These are phyloP conservation scores for Akanthomyces muscarius DNA, from an alignment of 2,329 filamentous ascomycete genomes.

Conservation along the genomic window DNA sequence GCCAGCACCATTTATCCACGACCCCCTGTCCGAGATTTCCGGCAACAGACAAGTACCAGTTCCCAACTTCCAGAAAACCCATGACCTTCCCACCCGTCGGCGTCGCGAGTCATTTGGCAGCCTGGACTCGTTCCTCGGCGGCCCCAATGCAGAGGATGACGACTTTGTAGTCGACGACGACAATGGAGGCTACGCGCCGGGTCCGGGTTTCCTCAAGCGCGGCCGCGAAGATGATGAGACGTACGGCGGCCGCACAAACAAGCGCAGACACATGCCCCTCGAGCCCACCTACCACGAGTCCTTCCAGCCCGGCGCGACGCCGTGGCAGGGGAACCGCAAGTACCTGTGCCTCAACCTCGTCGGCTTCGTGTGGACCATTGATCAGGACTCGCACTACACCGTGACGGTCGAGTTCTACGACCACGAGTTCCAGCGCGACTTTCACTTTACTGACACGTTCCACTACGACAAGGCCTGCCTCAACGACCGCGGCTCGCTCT, in stretches of 20 bases:
- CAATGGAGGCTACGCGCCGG: constrained; percentile 79
- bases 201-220: constrained; percentile 47
- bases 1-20: constrained; percentile 80
- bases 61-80: constrained; percentile 52
- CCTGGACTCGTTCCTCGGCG: constrained; percentile 73
- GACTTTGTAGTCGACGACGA: constrained; percentile 96
- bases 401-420: constrained; percentile 98
- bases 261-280: constrained; percentile 43
- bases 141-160: constrained; percentile 47
- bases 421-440: constrained; percentile 84
- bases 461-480: constrained; percentile 95
- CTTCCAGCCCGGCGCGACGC: constrained; percentile 92
- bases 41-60: constrained; percentile 55
- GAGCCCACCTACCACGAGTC: constrained; percentile 71
- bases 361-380: constrained; percentile 94
- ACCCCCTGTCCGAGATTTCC: constrained; percentile 66
- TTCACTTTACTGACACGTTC: constrained; percentile 96
- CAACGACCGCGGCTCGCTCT: constrained; percentile 77
- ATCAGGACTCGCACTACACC: constrained; percentile 89
- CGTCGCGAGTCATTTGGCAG: constrained; percentile 68
- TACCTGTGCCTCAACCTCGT: constrained; percentile 92
- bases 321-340: constrained; percentile 90
- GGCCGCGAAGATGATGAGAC: constrained; percentile 51
- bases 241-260: constrained; percentile 40
- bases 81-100: constrained; percentile 43